Evolutionary conservation across 257 asterid genomes (phyloP).

Genomic region (Linaria vulgaris): DNA sequence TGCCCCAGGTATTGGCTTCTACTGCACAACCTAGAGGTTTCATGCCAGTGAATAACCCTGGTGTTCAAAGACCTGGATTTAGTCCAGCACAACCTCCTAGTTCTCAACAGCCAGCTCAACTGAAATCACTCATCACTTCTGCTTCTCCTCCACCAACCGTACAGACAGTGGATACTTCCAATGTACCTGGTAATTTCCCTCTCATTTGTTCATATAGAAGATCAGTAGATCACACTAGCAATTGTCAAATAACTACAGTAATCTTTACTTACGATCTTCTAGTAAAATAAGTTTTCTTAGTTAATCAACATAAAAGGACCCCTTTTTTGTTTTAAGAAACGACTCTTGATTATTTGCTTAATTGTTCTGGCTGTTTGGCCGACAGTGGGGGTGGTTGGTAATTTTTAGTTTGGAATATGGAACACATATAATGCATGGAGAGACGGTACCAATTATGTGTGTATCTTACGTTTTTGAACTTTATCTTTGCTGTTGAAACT

Average conservation of each 20-base stretch:
- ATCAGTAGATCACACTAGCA: not conserved
- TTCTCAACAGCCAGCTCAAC: constrained; percentile 61
- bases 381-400: too few relatives aligned
- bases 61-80: constrained; percentile 72
- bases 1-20: constrained; percentile 65
- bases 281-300: not conserved
- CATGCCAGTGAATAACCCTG: constrained; percentile 61
- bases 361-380: not conserved
- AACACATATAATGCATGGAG: not conserved
- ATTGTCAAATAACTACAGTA: not conserved
- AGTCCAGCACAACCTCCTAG: constrained; percentile 67
- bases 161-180: constrained; percentile 93
- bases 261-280: not conserved
- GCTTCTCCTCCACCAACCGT: constrained; percentile 95
- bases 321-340: too few relatives aligned
- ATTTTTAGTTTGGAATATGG: too few relatives aligned
- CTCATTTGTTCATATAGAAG: constrained; percentile 3
- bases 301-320: not conserved
- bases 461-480: not conserved
- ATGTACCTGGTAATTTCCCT: constrained; percentile 78
- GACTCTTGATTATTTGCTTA: too few relatives aligned
- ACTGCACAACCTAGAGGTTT: constrained; percentile 63
- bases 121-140: constrained; percentile 61
- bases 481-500: not conserved
- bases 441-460: not conserved